A percentile compares a stretch with the other conserved stretches of the same genome.
Evolutionary conservation across 768 basidiomycete genomes (phyloP).

Genomic region (Leccinum pellstonianum): DNA sequence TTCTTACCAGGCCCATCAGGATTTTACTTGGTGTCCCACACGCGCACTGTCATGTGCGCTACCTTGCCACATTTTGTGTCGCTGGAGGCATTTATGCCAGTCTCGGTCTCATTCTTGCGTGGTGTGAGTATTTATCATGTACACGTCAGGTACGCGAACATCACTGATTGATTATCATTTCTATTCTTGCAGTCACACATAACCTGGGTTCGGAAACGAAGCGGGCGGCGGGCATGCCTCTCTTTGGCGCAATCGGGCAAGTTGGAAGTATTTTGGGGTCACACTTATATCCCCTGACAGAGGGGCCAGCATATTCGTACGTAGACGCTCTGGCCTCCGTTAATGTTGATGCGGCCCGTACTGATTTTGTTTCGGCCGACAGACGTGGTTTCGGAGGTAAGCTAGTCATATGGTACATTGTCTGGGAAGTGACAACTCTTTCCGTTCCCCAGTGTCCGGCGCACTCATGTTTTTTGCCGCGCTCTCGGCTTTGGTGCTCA

Average conservation of each 20-base stretch:
- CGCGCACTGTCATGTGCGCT: conserved; percentile 36
- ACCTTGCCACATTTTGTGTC: conserved; percentile 47
- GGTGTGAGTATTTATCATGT: conserved; percentile 38
- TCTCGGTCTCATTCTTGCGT: conserved; percentile 46
- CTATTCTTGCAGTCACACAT: conserved; percentile 34
- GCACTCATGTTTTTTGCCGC: conserved; percentile 27
- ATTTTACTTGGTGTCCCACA: conserved; percentile 36
- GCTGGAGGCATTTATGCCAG: conserved; percentile 45
- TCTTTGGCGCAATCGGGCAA: conserved; percentile 44
- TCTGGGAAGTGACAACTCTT: neutral
- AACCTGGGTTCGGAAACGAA: conserved; percentile 48
- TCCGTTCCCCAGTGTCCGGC: neutral
- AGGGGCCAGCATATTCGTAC: conserved; percentile 41
- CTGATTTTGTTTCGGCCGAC: neutral
- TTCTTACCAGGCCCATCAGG: conserved; percentile 9
- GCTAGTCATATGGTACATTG: neutral
- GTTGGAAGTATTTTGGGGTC: conserved; percentile 41
- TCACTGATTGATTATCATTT: neutral
- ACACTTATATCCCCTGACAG: conserved; percentile 41
- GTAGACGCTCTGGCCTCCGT: neutral
- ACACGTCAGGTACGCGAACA: neutral
- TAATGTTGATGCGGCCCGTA: neutral
- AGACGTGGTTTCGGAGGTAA: conserved; percentile 24
- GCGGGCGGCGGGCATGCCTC: conserved; percentile 40
- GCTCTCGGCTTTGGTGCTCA: conserved; percentile 19